Evolutionary conservation across 768 basidiomycete species (phyloP).

Genomic region (Daedaleopsis nitida): DNA sequence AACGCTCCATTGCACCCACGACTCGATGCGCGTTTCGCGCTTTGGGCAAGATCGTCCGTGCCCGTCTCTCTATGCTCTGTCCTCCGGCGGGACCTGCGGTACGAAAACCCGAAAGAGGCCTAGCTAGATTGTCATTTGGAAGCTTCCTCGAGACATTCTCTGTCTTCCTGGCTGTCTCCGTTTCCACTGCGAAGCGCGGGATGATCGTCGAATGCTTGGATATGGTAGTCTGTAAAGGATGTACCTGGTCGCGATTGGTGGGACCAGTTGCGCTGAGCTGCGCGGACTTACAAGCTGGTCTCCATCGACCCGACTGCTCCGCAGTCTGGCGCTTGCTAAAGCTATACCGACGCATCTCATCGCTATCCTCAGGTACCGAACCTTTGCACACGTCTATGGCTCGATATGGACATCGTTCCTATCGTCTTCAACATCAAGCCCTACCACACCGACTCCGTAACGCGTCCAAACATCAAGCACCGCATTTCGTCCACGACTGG

Average conservation of each 20-base stretch:
- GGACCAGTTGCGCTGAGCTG: neutral
- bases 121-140: neutral
- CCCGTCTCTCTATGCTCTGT: neutral
- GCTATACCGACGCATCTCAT: conserved; percentile 11
- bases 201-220: neutral
- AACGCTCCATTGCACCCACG: neutral
- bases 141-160: neutral
- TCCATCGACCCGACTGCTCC: neutral
- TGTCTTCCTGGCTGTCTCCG: neutral
- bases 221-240: neutral
- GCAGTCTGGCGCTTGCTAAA: neutral
- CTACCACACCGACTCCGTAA: conserved; percentile 77
- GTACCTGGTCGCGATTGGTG: neutral
- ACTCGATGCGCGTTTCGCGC: conserved; percentile 5
- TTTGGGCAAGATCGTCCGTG: neutral
- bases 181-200: no score
- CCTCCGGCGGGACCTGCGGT: neutral
- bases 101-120: neutral
- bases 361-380: conserved; percentile 59
- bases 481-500: conserved; percentile 80
- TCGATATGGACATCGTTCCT: conserved; percentile 82
- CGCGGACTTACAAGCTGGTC: neutral
- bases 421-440: conserved; percentile 86
- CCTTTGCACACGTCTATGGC: conserved; percentile 83
- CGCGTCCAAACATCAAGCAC: conserved; percentile 80